A percentile compares a stretch with the other conserved stretches of the same genome.
These are phyloP conservation scores for Chenopodium formosanum DNA, from an alignment of 148 eudicot genomes.

Conservation along the genomic window DNA sequence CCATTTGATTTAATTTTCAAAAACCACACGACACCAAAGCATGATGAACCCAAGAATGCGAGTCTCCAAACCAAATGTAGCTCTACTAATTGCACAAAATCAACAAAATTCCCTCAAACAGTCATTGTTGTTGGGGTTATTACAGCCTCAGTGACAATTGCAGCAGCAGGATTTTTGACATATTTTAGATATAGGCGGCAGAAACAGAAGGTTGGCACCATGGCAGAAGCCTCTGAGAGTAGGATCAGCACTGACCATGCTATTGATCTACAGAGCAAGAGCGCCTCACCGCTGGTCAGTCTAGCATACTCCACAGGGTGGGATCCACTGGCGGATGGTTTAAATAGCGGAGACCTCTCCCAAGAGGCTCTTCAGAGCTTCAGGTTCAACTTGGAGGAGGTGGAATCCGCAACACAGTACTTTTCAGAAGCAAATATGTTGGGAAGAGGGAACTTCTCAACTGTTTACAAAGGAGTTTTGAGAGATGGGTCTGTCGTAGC, in stretches of 20 bases:
- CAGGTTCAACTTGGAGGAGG: conserved; percentile 80
- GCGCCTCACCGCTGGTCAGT: conserved; percentile 61
- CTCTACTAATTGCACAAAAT: conserved; percentile 39
- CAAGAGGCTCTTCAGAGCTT: conserved; percentile 44
- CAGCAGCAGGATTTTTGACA: conserved; percentile 40
- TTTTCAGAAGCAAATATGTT: conserved; percentile 65
- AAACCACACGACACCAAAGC: conserved; percentile 29
- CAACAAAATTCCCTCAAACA: conserved; percentile 40
- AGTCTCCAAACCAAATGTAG: conserved; percentile 33
- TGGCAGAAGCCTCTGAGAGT: conserved; percentile 49
- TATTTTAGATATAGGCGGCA: conserved; percentile 45
- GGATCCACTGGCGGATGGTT: conserved; percentile 52
- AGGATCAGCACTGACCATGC: conserved; percentile 47
- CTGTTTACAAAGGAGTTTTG: conserved; percentile 73
- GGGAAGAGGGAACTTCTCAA: conserved; percentile 74
- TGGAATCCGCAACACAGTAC: conserved; percentile 84
- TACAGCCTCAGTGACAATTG: conserved; percentile 32
- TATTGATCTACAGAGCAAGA: conserved; percentile 46
- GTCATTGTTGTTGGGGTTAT: conserved; percentile 45
- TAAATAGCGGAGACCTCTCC: conserved; percentile 32
- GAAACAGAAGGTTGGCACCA: conserved; percentile 70
- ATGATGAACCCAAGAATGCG: conserved; percentile 25
- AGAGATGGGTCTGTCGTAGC: conserved; percentile 83
- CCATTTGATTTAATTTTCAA: conserved; percentile 33
- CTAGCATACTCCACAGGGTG: conserved; percentile 63